phyloP scores from a whole-genome alignment of 106 monocot species.

The Chionographis japonica region DNA sequence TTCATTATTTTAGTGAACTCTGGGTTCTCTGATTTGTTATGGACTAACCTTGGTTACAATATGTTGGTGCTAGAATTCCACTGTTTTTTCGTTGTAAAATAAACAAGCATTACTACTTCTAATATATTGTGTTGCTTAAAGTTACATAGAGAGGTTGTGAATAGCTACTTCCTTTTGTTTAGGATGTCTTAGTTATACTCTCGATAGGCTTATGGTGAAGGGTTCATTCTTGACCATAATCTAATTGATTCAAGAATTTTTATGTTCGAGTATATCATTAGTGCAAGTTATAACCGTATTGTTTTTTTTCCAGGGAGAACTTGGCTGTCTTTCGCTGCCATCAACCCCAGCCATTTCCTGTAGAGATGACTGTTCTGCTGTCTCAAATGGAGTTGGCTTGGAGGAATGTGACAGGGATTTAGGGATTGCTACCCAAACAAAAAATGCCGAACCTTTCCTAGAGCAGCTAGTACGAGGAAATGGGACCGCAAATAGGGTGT shows the following conservation, averaged over 20 bases:
- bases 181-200: too few species aligned
- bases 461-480: slow-evolving; percentile 38
- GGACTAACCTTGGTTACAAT: too few species aligned
- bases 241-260: too few species aligned
- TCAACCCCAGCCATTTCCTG: slow-evolving; percentile 17
- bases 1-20: not conserved
- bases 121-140: too few species aligned
- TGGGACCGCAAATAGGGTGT: slow-evolving; percentile 30
- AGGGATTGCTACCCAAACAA: slow-evolving; percentile 12
- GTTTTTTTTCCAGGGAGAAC: slow-evolving; percentile 26
- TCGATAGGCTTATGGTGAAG: too few species aligned
- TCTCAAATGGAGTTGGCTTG: slow-evolving; percentile 22
- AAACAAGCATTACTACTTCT: too few species aligned
- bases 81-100: too few species aligned
- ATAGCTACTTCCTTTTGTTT: too few species aligned
- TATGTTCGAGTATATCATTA: too few species aligned
- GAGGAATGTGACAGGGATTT: slow-evolving; percentile 11
- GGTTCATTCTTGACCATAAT: too few species aligned
- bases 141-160: too few species aligned
- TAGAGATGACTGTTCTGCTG: slow-evolving; percentile 10
- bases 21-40: not conserved
- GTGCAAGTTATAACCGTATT: not conserved
- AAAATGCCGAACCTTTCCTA: slow-evolving; percentile 29
- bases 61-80: too few species aligned
- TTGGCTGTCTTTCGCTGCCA: slow-evolving; percentile 14